Evolutionary conservation across 202 grass and related monocot genomes (phyloP), one percentile per base, ranked within the genome.

Genomic region (Zizania palustris): DNA sequence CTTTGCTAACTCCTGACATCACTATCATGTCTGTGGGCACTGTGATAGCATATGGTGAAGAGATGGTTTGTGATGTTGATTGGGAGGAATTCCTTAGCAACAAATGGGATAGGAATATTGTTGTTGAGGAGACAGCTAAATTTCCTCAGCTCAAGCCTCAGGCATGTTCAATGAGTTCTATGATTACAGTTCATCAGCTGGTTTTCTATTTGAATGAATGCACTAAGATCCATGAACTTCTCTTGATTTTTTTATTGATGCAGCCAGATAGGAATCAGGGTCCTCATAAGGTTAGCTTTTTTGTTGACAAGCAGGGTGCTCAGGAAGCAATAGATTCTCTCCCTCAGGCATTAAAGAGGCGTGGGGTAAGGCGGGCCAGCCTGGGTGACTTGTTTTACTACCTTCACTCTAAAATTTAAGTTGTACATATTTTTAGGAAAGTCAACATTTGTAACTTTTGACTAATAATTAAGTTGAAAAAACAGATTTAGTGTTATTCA

Each of bases 11-110:
- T 3, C 95, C 95, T 0, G 95, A 98, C 77, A 90, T 98, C 74
- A 94, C 91, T 15, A 92, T 98, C 67, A 94, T 92, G 89, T 98
- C 95, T 18, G 95, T 98, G 5, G 95, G 95, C 14, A 98, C 91
- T 19, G 91, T 94, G 77, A 94, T 98, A 71, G 75, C 91, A 13
- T 98, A 94, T 9, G 95, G 95, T 7, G 91, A 94, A 53, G 74
- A 86, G 4, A 98, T 98, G 95, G 84, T 92, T 55, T 83, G 86
- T 75, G 95, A 98, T 75, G 77, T 81, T 69, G 89, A 67, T 0
- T 92, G 95, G 95, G 91, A 85, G 4, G 49, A 87, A 63, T 58
- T 85, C 71, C 80, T 98, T 43, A 83, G 82, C 73, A 73, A 87
- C 2, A 92, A 90, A 5, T 98, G 95, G 95, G 91, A 94, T 75